Evolutionary conservation across 306 rosid species (phyloP), one percentile per base, ranked within the genome.

Genomic region (Elaeagnus macrophylla): DNA sequence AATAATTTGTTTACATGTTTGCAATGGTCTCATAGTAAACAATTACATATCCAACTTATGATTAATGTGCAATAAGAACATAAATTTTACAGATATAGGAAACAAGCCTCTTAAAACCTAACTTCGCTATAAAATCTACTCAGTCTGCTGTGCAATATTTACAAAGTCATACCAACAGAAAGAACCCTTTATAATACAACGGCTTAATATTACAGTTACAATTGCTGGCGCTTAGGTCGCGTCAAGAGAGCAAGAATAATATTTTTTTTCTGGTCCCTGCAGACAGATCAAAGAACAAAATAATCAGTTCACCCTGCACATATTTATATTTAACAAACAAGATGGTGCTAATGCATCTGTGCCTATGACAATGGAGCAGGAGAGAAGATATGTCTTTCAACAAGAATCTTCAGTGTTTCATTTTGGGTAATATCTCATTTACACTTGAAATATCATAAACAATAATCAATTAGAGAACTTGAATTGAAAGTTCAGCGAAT

Each of bases 181-280:
- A 12, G 18, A 20, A 51, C 8, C 6, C 37, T 41, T 57, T 19
- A 16, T 20, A 7, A 7, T n/a, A 55, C 14, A 44, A 40, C 65
- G 57, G 16, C 0, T 13, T 39, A 43, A 35, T n/a, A 39, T 37
- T 7, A 12, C 12, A 36, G 38, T 43, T 60, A 66, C 1, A 76
- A 69, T 32, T 66, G 65, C 18, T 37, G 77, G 45, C 32, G 78
- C 71, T 71, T 72, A 0, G 61, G 48, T 37, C 64, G 67, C 60
- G 73, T 58, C 64, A 67, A 7, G 37, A 73, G 71, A 17, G 85
- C 80, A 18, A 66, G 83, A 19, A 81, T 77, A 54, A 82, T 82
- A 76, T 82, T 82, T 67, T 79, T 82, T 63, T 85, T 82, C n/a
- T 7, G 89, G 89, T 71, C 89, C 89, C 89, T 82, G 80, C 67